These are phyloP conservation scores for Monilinia polystroma DNA, from an alignment of 2,329 filamentous ascomycete species.

Conservation along the genomic window DNA sequence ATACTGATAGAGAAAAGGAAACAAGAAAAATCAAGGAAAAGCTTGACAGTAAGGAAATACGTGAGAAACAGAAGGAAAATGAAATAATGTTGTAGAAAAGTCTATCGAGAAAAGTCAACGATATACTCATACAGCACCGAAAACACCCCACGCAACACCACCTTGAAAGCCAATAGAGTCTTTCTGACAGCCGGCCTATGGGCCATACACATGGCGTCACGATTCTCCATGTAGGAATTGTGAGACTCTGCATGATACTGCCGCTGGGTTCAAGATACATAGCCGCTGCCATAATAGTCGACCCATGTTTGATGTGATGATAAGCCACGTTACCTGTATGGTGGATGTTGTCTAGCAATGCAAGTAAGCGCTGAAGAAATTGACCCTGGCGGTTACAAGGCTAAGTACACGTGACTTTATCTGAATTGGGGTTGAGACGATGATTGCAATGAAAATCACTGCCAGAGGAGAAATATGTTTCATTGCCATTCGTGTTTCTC, in stretches of 20 bases:
- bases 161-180: conserved; percentile 27
- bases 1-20: conserved; percentile 32
- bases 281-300: conserved; percentile 18
- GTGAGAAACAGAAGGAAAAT: conserved; percentile 20
- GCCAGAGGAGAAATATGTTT: background rate
- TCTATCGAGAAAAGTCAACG: conserved; percentile 20
- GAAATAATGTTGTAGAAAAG: conserved; percentile 25
- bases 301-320: conserved; percentile 25
- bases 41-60: conserved; percentile 7
- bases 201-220: conserved; percentile 21
- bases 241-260: conserved; percentile 23
- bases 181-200: conserved; percentile 18
- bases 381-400: conserved; percentile 21
- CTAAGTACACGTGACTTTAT: conserved; percentile 11
- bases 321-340: conserved; percentile 23
- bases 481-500: background rate
- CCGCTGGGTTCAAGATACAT: conserved; percentile 22
- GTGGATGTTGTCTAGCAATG: conserved; percentile 19
- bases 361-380: conserved; percentile 23
- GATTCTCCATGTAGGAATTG: conserved; percentile 16
- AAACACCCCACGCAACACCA: conserved; percentile 19
- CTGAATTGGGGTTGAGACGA: background rate
- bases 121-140: conserved; percentile 21
- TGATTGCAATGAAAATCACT: background rate
- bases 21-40: conserved; percentile 29